These are phyloP conservation scores for Leccinum fibrillosum DNA, from an alignment of 768 basidiomycete species.

Conservation along the genomic window DNA sequence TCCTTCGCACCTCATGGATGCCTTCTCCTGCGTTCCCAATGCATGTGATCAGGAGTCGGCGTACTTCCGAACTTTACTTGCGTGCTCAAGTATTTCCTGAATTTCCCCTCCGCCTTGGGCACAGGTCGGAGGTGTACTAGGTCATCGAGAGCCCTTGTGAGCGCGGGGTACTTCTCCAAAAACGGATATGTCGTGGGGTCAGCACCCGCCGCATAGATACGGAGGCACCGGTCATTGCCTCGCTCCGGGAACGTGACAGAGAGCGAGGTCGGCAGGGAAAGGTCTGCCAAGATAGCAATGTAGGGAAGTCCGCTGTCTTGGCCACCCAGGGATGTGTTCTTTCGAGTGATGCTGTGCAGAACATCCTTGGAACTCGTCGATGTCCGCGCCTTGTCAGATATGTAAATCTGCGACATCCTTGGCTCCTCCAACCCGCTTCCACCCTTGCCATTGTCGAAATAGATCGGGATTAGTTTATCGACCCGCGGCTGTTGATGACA, in stretches of 20 bases:
- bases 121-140: constrained; percentile 1
- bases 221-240: constrained; percentile 3
- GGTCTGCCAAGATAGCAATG: constrained; percentile 13
- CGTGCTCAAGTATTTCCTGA: not conserved
- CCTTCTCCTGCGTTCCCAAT: constrained; percentile 7
- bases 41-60: not conserved
- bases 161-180: not conserved
- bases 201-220: constrained; percentile 1
- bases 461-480: not conserved
- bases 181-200: constrained; percentile 3
- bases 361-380: not conserved
- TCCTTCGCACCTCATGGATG: not conserved
- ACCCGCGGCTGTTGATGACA: not conserved
- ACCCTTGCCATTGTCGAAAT: constrained; percentile 5
- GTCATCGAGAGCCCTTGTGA: not conserved
- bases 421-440: not conserved
- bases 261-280: not conserved
- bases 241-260: constrained; percentile 1
- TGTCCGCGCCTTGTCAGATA: constrained; percentile 14
- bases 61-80: constrained; percentile 4
- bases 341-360: not conserved
- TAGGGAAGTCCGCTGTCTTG: not conserved
- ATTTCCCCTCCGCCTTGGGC: not conserved
- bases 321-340: not conserved
- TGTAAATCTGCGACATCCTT: constrained; percentile 14